phyloP scores from a whole-genome alignment of 495 filamentous ascomycete species.

The Trichoderma reesei region DNA sequence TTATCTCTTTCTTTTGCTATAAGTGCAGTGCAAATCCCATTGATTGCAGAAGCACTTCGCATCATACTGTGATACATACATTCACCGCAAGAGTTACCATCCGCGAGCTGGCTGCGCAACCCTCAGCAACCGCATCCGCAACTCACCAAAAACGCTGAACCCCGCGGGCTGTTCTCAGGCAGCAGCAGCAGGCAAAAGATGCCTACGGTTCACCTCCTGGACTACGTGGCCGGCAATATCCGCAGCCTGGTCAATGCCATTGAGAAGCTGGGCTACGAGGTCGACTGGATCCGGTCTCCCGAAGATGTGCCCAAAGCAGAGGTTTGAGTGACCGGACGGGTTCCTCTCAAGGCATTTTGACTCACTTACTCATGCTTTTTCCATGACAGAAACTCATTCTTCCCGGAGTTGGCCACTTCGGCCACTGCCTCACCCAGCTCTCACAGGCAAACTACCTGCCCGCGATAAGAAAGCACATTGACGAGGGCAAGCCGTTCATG shows the following conservation, averaged over 20 bases:
- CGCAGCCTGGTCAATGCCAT: slow-evolving; percentile 94
- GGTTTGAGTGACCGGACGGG: slow-evolving; percentile 35
- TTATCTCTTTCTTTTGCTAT: no score
- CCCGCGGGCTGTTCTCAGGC: neutral
- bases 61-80: no score
- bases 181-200: slow-evolving; percentile 35
- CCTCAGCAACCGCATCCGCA: neutral
- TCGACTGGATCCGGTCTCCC: slow-evolving; percentile 84
- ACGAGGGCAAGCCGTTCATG: slow-evolving; percentile 89
- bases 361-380: neutral
- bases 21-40: neutral
- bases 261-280: slow-evolving; percentile 82
- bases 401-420: slow-evolving; percentile 94
- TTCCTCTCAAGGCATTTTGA: neutral
- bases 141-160: neutral
- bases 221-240: slow-evolving; percentile 74
- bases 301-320: slow-evolving; percentile 76
- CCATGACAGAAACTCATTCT: slow-evolving; percentile 70
- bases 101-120: neutral
- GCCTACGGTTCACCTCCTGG: slow-evolving; percentile 86
- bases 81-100: no score
- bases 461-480: slow-evolving; percentile 69
- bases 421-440: slow-evolving; percentile 83
- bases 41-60: neutral
- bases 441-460: slow-evolving; percentile 68